Evolutionary conservation across 768 basidiomycete genomes (phyloP).

Genomic region (Rhodotorula babjevae): DNA sequence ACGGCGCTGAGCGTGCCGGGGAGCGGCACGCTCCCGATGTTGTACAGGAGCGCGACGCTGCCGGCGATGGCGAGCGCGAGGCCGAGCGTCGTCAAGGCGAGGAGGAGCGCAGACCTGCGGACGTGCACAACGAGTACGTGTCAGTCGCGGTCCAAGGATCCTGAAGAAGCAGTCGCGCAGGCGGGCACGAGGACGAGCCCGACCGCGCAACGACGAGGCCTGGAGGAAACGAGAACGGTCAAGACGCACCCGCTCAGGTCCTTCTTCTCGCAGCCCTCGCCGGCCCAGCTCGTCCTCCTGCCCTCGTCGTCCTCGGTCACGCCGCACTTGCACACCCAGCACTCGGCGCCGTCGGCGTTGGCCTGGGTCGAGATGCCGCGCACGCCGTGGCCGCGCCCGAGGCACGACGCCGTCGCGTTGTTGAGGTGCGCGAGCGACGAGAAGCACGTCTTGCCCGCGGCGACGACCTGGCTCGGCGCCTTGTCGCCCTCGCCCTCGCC

Average conservation of each 20-base stretch:
- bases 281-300: constrained; percentile 28
- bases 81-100: constrained; percentile 19
- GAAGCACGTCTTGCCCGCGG: constrained; percentile 26
- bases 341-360: neutral
- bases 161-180: no score
- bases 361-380: constrained; percentile 10
- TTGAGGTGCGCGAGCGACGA: neutral
- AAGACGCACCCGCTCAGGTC: constrained; percentile 28
- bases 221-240: no score
- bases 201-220: no score
- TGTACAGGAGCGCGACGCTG: constrained; percentile 12
- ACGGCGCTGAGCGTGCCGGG: constrained; percentile 32
- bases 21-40: constrained; percentile 23
- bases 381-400: constrained; percentile 19
- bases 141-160: no score
- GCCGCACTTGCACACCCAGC: constrained; percentile 38
- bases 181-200: no score
- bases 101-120: constrained; percentile 3
- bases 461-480: constrained; percentile 12
- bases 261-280: constrained; percentile 40
- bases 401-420: constrained; percentile 30
- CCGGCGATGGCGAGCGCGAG: constrained; percentile 21
- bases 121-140: neutral
- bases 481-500: neutral
- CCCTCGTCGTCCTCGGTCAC: constrained; percentile 23